Evolutionary conservation across 2,329 filamentous ascomycete genomes (phyloP).

Genomic region (Thermothelomyces thermophilus): DNA sequence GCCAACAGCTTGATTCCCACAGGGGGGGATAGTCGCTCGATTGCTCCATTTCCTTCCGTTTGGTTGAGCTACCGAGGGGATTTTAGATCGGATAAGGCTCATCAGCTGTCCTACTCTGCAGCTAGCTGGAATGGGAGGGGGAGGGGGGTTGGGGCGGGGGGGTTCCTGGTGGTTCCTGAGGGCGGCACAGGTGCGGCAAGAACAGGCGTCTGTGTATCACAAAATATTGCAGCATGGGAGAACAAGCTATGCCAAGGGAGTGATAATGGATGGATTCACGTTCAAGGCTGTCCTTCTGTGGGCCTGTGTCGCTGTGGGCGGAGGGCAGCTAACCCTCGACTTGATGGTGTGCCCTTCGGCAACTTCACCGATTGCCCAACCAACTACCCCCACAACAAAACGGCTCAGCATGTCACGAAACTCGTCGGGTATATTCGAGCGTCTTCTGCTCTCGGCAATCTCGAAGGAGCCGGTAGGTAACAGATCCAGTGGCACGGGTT

Average conservation of each 20-base stretch:
- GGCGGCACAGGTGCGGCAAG: not conserved
- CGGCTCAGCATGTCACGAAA: constrained; percentile 2
- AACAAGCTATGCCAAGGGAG: not conserved
- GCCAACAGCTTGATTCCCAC: no score
- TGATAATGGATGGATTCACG: not conserved
- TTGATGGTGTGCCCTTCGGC: not conserved
- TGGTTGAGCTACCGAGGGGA: no score
- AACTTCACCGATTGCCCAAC: not conserved
- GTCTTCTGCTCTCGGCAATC: not conserved
- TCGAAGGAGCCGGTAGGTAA: not conserved
- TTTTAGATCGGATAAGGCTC: no score
- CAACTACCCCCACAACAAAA: not conserved
- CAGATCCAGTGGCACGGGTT: constrained; percentile 6
- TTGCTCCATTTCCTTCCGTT: no score
- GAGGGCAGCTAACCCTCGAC: no score
- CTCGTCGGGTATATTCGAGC: not conserved
- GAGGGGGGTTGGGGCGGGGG: not conserved
- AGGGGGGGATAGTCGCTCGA: no score
- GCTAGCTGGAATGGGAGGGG: no score
- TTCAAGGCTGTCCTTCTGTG: not conserved
- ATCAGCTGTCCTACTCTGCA: no score
- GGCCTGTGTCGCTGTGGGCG: not conserved
- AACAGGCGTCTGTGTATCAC: constrained; percentile 1
- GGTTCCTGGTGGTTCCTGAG: not conserved
- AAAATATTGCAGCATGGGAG: not conserved